These are phyloP conservation scores for Paramarasmius palmivorus DNA, from an alignment of 1,284 basidiomycete species.

Conservation along the genomic window DNA sequence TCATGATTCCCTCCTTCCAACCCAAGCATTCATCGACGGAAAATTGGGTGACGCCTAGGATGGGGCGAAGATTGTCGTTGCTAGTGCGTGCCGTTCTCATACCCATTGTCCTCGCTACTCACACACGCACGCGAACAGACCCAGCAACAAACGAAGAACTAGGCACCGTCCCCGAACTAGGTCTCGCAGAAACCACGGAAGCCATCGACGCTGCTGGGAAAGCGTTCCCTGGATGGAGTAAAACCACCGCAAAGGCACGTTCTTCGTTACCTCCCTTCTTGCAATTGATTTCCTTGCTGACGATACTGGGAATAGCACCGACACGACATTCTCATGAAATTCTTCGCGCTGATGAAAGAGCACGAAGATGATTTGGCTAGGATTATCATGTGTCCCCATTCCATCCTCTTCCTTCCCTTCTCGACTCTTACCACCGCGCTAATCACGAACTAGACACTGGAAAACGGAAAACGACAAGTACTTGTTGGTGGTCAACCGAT, in stretches of 20 bases:
- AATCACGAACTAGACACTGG: slow-evolving; percentile 65
- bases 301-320: too few species aligned
- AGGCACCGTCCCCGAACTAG: slow-evolving; percentile 87
- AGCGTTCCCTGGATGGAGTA: slow-evolving; percentile 82
- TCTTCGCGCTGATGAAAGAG: slow-evolving; percentile 74
- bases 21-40: slow-evolving; percentile 78
- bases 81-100: slow-evolving; percentile 65
- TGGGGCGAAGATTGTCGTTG: slow-evolving; percentile 71
- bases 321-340: slow-evolving; percentile 80
- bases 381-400: slow-evolving; percentile 53
- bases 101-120: too few species aligned
- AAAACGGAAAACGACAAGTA: slow-evolving; percentile 94
- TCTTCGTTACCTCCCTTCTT: not conserved
- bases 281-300: too few species aligned
- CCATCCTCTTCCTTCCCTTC: slow-evolving; percentile 17
- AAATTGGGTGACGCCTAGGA: slow-evolving; percentile 81
- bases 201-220: slow-evolving; percentile 78
- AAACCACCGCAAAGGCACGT: slow-evolving; percentile 81
- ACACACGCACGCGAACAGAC: slow-evolving; percentile 46
- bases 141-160: slow-evolving; percentile 81
- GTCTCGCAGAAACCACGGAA: slow-evolving; percentile 69
- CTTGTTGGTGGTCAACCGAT: not conserved
- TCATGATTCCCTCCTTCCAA: too few species aligned
- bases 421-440: too few species aligned
- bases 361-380: slow-evolving; percentile 81